phyloP scores from a whole-genome alignment of 305 asterid genomes.

The Fraxinus xanthoxyloides region DNA sequence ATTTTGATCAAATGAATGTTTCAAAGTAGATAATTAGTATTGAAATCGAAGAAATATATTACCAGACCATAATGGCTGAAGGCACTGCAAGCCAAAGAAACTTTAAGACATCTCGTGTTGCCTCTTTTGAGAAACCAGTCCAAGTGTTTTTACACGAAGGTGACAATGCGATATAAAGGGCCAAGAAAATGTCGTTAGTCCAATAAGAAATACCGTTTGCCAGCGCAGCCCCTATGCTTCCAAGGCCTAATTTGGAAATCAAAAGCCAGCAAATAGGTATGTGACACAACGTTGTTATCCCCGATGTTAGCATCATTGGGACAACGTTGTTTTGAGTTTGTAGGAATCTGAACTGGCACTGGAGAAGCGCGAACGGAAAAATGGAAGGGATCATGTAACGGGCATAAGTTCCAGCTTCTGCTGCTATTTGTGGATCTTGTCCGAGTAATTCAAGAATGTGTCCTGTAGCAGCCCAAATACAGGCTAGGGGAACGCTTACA shows the following conservation, averaged over 20 bases:
- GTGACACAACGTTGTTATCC: conserved; percentile 41
- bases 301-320: conserved; percentile 53
- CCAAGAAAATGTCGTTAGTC: conserved; percentile 44
- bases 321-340: conserved; percentile 55
- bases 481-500: conserved; percentile 52
- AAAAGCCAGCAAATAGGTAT: conserved; percentile 38
- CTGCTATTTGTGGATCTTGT: conserved; percentile 55
- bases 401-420: conserved; percentile 51
- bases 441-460: conserved; percentile 46
- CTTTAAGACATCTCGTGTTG: conserved; percentile 36
- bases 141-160: conserved; percentile 42
- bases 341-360: conserved; percentile 55
- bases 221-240: conserved; percentile 56
- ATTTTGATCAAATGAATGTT: not conserved
- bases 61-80: conserved; percentile 55
- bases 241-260: conserved; percentile 36
- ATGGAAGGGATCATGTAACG: conserved; percentile 53
- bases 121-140: conserved; percentile 43
- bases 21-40: not conserved
- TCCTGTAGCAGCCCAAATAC: conserved; percentile 57
- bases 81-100: conserved; percentile 47
- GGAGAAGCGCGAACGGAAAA: conserved; percentile 50
- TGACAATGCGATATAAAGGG: conserved; percentile 31
- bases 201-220: conserved; percentile 48
- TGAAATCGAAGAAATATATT: not conserved